These are phyloP conservation scores for Arthrobotrys conoides DNA, from an alignment of 2,329 filamentous ascomycete species.

Conservation along the genomic window DNA sequence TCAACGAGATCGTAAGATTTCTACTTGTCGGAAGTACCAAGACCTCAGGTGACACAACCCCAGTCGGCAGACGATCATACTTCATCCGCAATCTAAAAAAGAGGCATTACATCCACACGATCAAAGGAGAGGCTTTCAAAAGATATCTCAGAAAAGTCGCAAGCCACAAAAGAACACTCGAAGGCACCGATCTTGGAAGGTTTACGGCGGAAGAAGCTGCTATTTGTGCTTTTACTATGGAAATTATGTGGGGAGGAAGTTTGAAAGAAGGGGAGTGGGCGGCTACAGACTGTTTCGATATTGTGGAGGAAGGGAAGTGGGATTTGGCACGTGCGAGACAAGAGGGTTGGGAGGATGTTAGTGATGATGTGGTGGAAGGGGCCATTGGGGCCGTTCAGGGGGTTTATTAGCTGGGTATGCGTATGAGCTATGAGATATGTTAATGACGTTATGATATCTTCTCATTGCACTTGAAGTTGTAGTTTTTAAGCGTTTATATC, in stretches of 20 bases:
- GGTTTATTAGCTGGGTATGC: not conserved
- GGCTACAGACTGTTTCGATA: conserved; percentile 41
- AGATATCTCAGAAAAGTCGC: conserved; percentile 19
- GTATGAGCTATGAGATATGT: not conserved
- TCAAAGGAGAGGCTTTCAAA: conserved; percentile 17
- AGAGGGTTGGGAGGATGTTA: conserved; percentile 45
- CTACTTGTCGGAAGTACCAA: not conserved
- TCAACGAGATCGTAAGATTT: conserved; percentile 16
- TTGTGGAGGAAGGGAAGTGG: conserved; percentile 35
- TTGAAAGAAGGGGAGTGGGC: conserved; percentile 36
- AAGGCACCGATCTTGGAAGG: conserved; percentile 5
- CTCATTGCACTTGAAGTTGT: not conserved
- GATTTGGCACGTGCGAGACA: not conserved
- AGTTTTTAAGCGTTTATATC: no score
- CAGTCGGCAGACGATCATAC: not conserved
- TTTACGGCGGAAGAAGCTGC: conserved; percentile 34
- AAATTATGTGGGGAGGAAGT: conserved; percentile 44
- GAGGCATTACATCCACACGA: conserved; percentile 22
- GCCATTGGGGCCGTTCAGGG: conserved; percentile 17
- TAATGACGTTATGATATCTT: conserved; percentile 10
- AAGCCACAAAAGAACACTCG: not conserved
- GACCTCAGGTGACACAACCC: not conserved
- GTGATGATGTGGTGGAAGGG: conserved; percentile 19
- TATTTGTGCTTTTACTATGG: conserved; percentile 34
- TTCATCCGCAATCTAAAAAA: conserved; percentile 40